Percentiles rank a stretch among this genome's conserved stretches.
phyloP scores from a whole-genome alignment of 2,329 filamentous ascomycete species.

The Boeremia lycopersici region DNA sequence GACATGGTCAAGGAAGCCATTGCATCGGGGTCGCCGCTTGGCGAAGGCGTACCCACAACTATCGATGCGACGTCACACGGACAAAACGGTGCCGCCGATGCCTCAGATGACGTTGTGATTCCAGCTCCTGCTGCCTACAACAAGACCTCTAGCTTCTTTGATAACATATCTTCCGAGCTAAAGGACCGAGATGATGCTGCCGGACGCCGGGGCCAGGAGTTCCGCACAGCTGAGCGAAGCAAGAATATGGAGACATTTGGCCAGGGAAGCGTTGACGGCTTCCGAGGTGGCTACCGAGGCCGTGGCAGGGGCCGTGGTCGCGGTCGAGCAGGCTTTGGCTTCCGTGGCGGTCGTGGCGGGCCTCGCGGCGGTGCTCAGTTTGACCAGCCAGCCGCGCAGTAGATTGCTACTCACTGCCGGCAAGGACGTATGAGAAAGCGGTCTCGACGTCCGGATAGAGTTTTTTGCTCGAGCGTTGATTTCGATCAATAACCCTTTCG shows the following conservation, averaged over 20 bases:
- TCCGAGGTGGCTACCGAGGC: constrained; percentile 77
- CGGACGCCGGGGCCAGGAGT: constrained; percentile 74
- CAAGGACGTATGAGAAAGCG: not conserved
- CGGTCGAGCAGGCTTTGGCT: constrained; percentile 54
- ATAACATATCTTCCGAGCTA: constrained; percentile 94
- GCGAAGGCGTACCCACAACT: constrained; percentile 49
- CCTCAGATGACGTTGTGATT: constrained; percentile 55
- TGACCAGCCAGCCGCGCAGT: constrained; percentile 32
- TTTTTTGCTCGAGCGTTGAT: not conserved
- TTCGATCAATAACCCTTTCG: constrained; percentile 1
- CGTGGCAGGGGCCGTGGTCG: constrained; percentile 75
- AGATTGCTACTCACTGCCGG: not conserved
- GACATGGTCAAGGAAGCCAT: constrained; percentile 89
- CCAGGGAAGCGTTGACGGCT: constrained; percentile 90
- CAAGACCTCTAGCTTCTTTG: constrained; percentile 90
- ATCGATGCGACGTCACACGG: constrained; percentile 48
- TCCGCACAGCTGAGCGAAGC: constrained; percentile 89
- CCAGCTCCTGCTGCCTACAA: constrained; percentile 69
- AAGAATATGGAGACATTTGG: constrained; percentile 98
- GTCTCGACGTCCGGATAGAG: not conserved
- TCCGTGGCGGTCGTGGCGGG: constrained; percentile 55
- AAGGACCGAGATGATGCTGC: constrained; percentile 82
- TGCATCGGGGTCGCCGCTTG: constrained; percentile 73
- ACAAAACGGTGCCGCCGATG: constrained; percentile 41
- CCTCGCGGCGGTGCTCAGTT: constrained; percentile 37